A percentile compares a stretch with the other conserved stretches of the same genome.
Evolutionary conservation across 129 eudicot species (phyloP).

Genomic region (Rutidosis leptorrhynchoides): DNA sequence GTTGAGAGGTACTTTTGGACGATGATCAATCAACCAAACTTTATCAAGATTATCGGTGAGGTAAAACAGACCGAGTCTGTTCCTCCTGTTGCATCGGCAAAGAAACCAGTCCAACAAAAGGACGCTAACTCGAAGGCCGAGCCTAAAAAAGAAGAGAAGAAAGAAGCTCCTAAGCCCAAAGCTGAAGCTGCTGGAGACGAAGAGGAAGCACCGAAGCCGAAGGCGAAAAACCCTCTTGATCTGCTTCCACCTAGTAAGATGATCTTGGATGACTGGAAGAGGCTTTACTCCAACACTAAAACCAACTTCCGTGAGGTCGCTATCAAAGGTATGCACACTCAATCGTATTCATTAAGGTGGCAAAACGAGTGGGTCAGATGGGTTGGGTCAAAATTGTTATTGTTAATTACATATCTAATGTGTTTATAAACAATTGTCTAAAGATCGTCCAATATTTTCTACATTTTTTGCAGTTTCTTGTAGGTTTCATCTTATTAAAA

Average conservation of each 20-base stretch:
- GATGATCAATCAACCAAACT: constrained; percentile 72
- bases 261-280: constrained; percentile 96
- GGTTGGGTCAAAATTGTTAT: not conserved
- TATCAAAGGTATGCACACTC: constrained; percentile 55
- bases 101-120: constrained; percentile 57
- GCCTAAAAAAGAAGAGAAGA: constrained; percentile 51
- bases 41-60: constrained; percentile 59
- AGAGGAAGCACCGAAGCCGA: constrained; percentile 84
- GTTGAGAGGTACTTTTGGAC: constrained; percentile 97
- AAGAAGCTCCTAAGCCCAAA: constrained; percentile 36
- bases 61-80: constrained; percentile 51
- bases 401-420: not conserved
- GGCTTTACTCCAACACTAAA: constrained; percentile 90
- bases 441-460: not conserved
- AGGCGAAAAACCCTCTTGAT: constrained; percentile 85
- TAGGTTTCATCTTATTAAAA: not conserved
- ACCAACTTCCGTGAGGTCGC: constrained; percentile 94
- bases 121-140: constrained; percentile 52
- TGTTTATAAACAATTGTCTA: not conserved
- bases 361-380: not conserved
- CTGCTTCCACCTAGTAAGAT: constrained; percentile 84
- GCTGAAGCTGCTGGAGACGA: constrained; percentile 52
- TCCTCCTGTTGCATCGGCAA: constrained; percentile 48
- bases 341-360: not conserved
- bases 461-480: not conserved